phyloP scores from a whole-genome alignment of 768 basidiomycete species.

The Butyriboletus loyo region DNA sequence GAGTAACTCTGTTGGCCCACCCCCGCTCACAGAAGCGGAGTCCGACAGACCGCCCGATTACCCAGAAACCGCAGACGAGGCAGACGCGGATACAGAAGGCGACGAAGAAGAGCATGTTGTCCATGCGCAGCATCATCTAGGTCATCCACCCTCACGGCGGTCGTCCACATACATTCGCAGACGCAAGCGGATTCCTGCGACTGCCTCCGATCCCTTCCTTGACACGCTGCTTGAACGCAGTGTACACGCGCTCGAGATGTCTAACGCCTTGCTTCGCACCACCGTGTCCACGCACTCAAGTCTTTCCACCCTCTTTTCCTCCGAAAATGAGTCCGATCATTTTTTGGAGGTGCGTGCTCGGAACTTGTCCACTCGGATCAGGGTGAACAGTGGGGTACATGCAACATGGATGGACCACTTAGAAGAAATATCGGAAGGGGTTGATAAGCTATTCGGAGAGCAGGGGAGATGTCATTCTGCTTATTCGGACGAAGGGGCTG shows the following conservation, averaged over 20 bases:
- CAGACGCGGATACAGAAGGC: slow-evolving; percentile 62
- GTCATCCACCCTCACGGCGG: slow-evolving; percentile 35
- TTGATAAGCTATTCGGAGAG: slow-evolving; percentile 54
- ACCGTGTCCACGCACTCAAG: slow-evolving; percentile 70
- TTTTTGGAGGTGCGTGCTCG: slow-evolving; percentile 47
- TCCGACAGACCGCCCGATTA: slow-evolving; percentile 72
- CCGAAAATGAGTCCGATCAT: slow-evolving; percentile 46
- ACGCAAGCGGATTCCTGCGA: slow-evolving; percentile 27
- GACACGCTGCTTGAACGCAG: slow-evolving; percentile 80
- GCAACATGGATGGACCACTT: slow-evolving; percentile 67
- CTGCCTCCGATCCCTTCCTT: slow-evolving; percentile 51
- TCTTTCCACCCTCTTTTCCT: slow-evolving; percentile 46
- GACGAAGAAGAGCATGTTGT: slow-evolving; percentile 22
- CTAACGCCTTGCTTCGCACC: slow-evolving; percentile 72
- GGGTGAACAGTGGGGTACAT: slow-evolving; percentile 42
- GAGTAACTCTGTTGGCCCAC: slow-evolving; percentile 11
- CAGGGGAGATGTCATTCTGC: slow-evolving; percentile 9
- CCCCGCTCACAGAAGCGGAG: slow-evolving; percentile 31
- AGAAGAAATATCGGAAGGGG: slow-evolving; percentile 58
- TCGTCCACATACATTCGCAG: slow-evolving; percentile 20
- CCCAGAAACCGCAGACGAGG: slow-evolving; percentile 74
- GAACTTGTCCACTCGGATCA: slow-evolving; percentile 51
- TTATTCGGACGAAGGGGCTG: slow-evolving; percentile 18
- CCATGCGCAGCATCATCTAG: slow-evolving; percentile 27
- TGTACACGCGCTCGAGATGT: slow-evolving; percentile 83